Evolutionary conservation across 2,329 filamentous ascomycete genomes (phyloP), one percentile per base, ranked within the genome.

Genomic region (Fusarium subglutinans): DNA sequence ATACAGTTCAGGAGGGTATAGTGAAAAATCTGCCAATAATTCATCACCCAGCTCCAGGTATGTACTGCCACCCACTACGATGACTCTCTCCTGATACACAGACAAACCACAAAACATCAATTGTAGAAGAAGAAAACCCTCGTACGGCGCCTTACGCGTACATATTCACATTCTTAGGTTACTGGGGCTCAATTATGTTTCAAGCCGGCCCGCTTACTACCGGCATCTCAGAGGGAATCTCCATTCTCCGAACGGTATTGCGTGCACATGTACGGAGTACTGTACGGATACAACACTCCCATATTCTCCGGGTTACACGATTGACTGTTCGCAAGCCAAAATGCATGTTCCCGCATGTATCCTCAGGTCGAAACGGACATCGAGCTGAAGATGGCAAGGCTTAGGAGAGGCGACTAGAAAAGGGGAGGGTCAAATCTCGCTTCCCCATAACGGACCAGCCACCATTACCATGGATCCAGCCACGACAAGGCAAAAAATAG

Each of bases 351-450:
- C 63, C 54, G 54, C 41, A 60, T 56, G 28, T 20, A 22, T 37
- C 50, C 30, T 38, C 62, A 40, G 56, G 62, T 44, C n/a, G 14
- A 54, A 56, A 59, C 63, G 63, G 63, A 53, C 45, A 40, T 51
- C n/a, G 35, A 51, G 22, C 64, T 55, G 35, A 64, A 63, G 37
- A 62, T 8, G 54, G 48, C 24, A 50, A 53, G 35, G 38, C 35
- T 51, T 43, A 58, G 45, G 28, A 38, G 48, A 41, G 12, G 28
- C 24, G n/a, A 57, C 41, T 40, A 50, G 43, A 47, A 75, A 76
- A 68, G 47, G 54, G 63, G 70, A 63, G 56, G 33, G 40, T 53
- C 66, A 70, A 77, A 77, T 77, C 55, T 77, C 76, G 76, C 76
- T 77, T 77, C 69, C 44, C 72, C 71, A 69, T 73, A 54, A 51